Evolutionary conservation across 176 grass and related monocot genomes (phyloP).

Genomic region (Oryza glaberrima): DNA sequence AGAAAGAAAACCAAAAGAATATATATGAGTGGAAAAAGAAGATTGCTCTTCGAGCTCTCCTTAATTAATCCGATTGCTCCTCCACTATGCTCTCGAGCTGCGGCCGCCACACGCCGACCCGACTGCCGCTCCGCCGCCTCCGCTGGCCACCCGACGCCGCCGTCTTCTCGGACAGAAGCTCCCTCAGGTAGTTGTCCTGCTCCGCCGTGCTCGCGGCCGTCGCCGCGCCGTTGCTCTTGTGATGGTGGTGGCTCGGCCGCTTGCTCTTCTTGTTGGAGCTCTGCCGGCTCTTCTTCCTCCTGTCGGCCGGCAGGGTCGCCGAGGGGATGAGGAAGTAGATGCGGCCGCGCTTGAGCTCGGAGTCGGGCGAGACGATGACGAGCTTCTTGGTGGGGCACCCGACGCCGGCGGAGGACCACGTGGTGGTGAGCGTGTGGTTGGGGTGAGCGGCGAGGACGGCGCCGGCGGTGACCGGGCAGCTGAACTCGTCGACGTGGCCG

Average conservation of each 20-base stretch:
- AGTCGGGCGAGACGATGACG: slow-evolving; percentile 72
- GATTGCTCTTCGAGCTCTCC: slow-evolving; percentile 40
- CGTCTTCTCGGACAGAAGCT: slow-evolving; percentile 65
- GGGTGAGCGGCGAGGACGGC: slow-evolving; percentile 76
- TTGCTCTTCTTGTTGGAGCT: slow-evolving; percentile 59
- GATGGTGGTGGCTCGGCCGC: slow-evolving; percentile 19
- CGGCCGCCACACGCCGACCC: slow-evolving; percentile 77
- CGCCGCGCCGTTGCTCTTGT: slow-evolving; percentile 14
- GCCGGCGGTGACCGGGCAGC: slow-evolving; percentile 57
- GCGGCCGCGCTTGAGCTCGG: slow-evolving; percentile 89
- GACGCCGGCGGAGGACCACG: slow-evolving; percentile 65
- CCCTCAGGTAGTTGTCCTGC: slow-evolving; percentile 72
- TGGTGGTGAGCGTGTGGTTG: slow-evolving; percentile 79
- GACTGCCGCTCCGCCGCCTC: slow-evolving; percentile 55
- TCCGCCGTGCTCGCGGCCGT: slow-evolving; percentile 38
- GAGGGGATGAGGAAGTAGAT: slow-evolving; percentile 93
- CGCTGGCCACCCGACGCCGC: slow-evolving; percentile 37
- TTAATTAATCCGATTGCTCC: slow-evolving; percentile 52
- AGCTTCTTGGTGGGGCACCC: slow-evolving; percentile 66
- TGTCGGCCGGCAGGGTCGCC: slow-evolving; percentile 52
- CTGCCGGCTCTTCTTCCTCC: slow-evolving; percentile 50
- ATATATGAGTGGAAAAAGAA: not conserved
- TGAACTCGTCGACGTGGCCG: slow-evolving; percentile 86
- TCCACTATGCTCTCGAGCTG: slow-evolving; percentile 85
- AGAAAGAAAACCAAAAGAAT: slow-evolving; percentile 47